These are phyloP conservation scores for Talaromyces verruculosus DNA, from an alignment of 2,329 filamentous ascomycete species.

Conservation along the genomic window DNA sequence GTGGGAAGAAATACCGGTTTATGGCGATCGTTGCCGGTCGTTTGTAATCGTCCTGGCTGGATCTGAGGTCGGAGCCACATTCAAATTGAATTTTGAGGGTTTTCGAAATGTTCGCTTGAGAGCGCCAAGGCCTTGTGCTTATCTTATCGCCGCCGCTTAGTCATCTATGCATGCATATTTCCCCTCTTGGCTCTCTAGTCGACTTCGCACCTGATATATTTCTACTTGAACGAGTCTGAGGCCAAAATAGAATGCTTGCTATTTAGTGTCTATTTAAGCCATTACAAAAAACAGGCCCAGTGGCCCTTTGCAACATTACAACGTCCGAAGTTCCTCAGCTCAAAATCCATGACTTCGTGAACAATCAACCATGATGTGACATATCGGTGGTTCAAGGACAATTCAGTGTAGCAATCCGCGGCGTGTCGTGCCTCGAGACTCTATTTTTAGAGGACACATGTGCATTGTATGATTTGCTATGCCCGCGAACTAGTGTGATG, in stretches of 20 bases:
- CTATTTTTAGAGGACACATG: not conserved
- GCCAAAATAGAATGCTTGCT: not conserved
- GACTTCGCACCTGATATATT: not conserved
- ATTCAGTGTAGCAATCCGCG: not conserved
- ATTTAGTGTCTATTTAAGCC: not conserved
- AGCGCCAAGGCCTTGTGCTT: conserved; percentile 40
- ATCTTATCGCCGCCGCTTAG: conserved; percentile 46
- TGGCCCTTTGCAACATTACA: not conserved
- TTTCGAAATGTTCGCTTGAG: conserved; percentile 41
- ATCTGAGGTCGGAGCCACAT: conserved; percentile 35
- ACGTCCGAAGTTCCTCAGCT: not conserved
- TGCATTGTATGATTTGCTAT: not conserved
- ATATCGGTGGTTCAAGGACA: not conserved
- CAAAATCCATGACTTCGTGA: not conserved
- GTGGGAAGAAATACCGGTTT: no score
- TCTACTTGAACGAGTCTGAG: not conserved
- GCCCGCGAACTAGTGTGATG: not conserved
- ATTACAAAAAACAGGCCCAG: not conserved
- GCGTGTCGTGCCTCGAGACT: not conserved
- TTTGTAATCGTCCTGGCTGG: conserved; percentile 27
- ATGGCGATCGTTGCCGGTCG: not conserved
- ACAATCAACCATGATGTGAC: not conserved
- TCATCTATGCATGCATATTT: conserved; percentile 29
- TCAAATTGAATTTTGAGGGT: conserved; percentile 45
- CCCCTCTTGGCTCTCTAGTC: not conserved